Evolutionary conservation across 768 basidiomycete species (phyloP), one percentile per base, ranked within the genome.

Genomic region (Cystobasidium tubakii): DNA sequence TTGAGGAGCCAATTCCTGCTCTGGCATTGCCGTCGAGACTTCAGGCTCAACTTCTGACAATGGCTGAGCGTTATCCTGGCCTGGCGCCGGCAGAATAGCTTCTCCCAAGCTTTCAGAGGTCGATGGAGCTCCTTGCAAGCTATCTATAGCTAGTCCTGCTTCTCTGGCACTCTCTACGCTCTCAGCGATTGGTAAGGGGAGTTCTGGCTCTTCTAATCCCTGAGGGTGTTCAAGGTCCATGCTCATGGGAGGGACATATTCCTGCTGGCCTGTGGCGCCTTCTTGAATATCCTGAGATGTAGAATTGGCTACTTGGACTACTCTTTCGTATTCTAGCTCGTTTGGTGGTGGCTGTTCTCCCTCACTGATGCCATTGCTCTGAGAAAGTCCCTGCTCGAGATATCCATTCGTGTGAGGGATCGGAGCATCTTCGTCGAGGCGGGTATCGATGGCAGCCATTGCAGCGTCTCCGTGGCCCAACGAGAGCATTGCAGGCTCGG

Each of bases 211-310:
- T 60, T 60, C 57, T 12, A 60, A 23, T 15, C 17, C 66, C 39
- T 53, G 33, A 27, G 73, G 73, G 25, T 74, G 73, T 1, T 74
- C 73, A 29, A 74, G 31, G 36, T 74, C 73, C 23, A 50, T 42
- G 25, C 33, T 42, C 39, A 74, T 74, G 53, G 64, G 66, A 36
- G 73, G 73, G 15, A 55, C 25, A 17, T n/a, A 17, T 23, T 54
- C 73, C 21, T 39, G 23, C 66, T 70, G 63, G 15, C 29, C 31
- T 39, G 27, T 19, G 9, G 23, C 39, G 15, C 43, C 39, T 27
- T 65, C 39, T 33, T 27, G 25, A 9, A 65, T 0, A n/a, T 17
- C 33, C 21, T 2, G 25, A 7, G 21, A 33, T 44, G 17, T 62
- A 29, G 42, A 31, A 31, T 67, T 67, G 31, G 50, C 66, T 2